Percentiles rank a stretch among this genome's conserved stretches.
Conservation (phyloP, 2,329 filamentous ascomycete species). For the Lanzia echinophila region DNA sequence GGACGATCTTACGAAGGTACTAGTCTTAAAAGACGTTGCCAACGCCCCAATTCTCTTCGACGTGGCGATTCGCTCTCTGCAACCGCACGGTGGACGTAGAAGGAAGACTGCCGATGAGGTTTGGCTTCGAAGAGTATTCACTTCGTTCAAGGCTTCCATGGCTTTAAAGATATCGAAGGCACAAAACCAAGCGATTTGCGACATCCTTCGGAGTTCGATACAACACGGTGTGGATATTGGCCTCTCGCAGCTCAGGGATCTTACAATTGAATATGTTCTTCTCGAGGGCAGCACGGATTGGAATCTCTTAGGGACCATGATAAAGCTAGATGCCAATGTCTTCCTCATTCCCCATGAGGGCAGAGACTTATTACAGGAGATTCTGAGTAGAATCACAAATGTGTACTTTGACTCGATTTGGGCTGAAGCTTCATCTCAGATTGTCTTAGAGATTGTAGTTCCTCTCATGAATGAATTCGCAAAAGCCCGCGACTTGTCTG, state of each 20-base stretch:
- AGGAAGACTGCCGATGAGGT: conserved; percentile 39
- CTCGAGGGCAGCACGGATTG: conserved; percentile 31
- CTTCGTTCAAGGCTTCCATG: conserved; percentile 25
- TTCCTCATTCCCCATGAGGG: conserved; percentile 35
- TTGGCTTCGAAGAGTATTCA: conserved; percentile 45
- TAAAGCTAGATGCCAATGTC: conserved; percentile 39
- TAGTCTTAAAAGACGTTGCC: conserved; percentile 26
- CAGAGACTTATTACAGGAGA: conserved; percentile 23
- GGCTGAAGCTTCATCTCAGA: conserved; percentile 19
- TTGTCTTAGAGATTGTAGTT: conserved; percentile 32
- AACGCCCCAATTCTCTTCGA: conserved; percentile 40
- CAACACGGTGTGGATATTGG: conserved; percentile 31
- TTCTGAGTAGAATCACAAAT: conserved; percentile 31
- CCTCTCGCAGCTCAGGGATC: conserved; percentile 28
- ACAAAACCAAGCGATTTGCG: conserved; percentile 23
- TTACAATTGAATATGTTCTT: conserved; percentile 28
- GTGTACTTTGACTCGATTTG: conserved; percentile 17
- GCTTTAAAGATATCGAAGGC: conserved; percentile 10
- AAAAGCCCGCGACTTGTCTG: conserved; percentile 34
- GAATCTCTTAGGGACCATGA: conserved; percentile 36
- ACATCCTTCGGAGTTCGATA: conserved; percentile 33
- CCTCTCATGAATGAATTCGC: conserved; percentile 38
- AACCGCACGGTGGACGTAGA: conserved; percentile 37
- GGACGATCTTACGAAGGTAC: conserved; percentile 19
- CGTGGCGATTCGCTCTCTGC: conserved; percentile 39